phyloP scores from a whole-genome alignment of 2,329 filamentous ascomycete species.

The Pyrenochaeta sp. region DNA sequence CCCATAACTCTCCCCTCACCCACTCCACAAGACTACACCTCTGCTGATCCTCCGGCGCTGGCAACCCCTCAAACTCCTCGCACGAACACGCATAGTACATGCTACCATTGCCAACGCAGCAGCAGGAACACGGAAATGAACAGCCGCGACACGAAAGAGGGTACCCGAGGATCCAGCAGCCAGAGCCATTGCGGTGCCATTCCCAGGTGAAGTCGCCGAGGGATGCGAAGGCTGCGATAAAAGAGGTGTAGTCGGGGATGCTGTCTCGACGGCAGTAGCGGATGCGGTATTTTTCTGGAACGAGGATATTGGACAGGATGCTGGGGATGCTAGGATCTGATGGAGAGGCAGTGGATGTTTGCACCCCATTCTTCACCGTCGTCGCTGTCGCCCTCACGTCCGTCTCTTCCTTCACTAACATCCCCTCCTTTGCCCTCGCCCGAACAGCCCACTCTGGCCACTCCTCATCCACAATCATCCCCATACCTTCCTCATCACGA shows the following conservation, averaged over 20 bases:
- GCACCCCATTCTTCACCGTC: too few species aligned
- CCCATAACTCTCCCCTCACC: constrained; percentile 4
- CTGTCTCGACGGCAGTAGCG: background rate
- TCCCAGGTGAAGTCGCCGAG: constrained; percentile 14
- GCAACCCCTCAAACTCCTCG: constrained; percentile 3
- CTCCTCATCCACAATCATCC: too few species aligned
- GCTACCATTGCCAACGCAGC: background rate
- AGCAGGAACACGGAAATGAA: constrained; percentile 1
- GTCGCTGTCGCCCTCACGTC: too few species aligned
- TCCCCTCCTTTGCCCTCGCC: too few species aligned
- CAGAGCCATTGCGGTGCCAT: constrained; percentile 18
- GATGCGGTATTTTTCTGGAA: background rate
- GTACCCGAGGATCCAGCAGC: constrained; percentile 12
- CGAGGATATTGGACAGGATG: constrained; percentile 1
- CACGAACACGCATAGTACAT: constrained; percentile 7
- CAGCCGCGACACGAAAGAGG: background rate
- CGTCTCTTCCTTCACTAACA: too few species aligned
- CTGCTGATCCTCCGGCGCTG: constrained; percentile 9
- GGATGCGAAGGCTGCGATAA: constrained; percentile 7
- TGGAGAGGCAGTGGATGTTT: too few species aligned
- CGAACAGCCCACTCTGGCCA: too few species aligned
- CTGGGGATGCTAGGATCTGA: constrained; percentile 9
- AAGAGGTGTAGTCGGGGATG: constrained; percentile 1
- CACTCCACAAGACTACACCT: constrained; percentile 13
- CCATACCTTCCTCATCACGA: too few species aligned